Evolutionary conservation across 192 early-diverging fungal genomes (phyloP), one percentile per base, ranked within the genome.

Genomic region (Rhizophagus clarus): DNA sequence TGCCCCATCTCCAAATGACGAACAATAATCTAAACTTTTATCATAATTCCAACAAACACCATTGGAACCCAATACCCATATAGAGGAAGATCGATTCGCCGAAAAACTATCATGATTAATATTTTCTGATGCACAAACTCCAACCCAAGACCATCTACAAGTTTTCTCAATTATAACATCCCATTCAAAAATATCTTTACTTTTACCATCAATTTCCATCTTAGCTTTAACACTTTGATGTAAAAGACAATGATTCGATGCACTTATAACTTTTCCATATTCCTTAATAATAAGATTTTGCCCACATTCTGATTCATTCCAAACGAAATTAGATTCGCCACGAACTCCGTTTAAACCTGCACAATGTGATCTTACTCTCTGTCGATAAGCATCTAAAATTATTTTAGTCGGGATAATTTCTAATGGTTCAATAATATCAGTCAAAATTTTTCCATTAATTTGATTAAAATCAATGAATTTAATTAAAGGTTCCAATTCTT

Each of bases 101-200:
- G n/a, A n/a, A 51, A 73, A 73, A 6, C 7, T 56, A 22, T n/a
- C 34, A 74, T 32, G 28, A 51, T 74, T 45, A 4, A 74, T 31
- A 56, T 17, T 31, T 74, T 26, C 47, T 22, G 17, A 5, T 24
- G n/a, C 2, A 24, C 45, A 45, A 17, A 74, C 20, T 56, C 72
- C 72, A 51, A 74, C 28, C n/a, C n/a, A 74, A 24, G 12, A 7
- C 24, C 9, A 26, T 12, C 0, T 4, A 31, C 72, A 74, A 22
- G 2, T 56, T 60, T 31, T 24, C 15, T 56, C 72, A 31, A 74
- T 51, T 15, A 74, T n/a, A 45, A 74, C n/a, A 51, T 74, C 49
- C 72, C 72, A 74, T 74, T 74, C 72, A 60, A 32, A 74, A 17
- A 74, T 28, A 29, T 28, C 40, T 3, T 74, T 26, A 26, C 31